Base-by-base conservation (phyloP, 495 filamentous ascomycete species). In the Parathielavia appendiculata region DNA sequence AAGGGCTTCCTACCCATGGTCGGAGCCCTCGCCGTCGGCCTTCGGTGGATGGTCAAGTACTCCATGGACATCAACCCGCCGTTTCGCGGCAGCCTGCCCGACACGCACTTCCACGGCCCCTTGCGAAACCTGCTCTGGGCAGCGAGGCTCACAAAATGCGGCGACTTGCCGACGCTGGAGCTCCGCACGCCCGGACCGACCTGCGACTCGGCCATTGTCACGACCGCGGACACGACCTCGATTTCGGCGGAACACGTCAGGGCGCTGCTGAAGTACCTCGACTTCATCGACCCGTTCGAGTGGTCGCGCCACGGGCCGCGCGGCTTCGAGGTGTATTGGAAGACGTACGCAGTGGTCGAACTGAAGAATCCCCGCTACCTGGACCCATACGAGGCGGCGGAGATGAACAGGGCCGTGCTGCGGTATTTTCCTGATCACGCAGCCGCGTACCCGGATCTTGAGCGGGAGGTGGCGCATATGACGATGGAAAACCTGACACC, bases 21-120 rank as follows among this genome's bases (percentile, higher is more conserved):
- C 8, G 54, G 44, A 11, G 54, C 54, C 34, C 48, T 56, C 16
- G 54, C 54, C 35, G 54, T 56, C 34, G 54, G 54, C 44, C 34
- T 56, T 0, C 54, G 19, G 10, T 48, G 41, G 41, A 2, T 26
- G 26, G 23, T 40, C 34, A 19, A 40, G 34, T 40, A 40, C 36
- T 11, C 13, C 19, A 49, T 49, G 43, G 44, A 56, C 20, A 30
- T 56, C 43, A 56, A 56, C 44, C 54, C 54, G 35, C 54, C 54
- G 13, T 56, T 56, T 35, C 54, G 54, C 5, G 30, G 6, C 11
- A 14, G 16, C 17, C 7, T 47, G 1, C 43, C 53, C 11, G 8
- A 1, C 7, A 5, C 53, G 30, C 13, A n/a, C 41, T 4, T 0
- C 4, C 32, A 10, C 43, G 22, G 32, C 11, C 17, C 13, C 11